phyloP scores from a whole-genome alignment of 345 rosid genomes.

The Hypericum androsaemum region DNA sequence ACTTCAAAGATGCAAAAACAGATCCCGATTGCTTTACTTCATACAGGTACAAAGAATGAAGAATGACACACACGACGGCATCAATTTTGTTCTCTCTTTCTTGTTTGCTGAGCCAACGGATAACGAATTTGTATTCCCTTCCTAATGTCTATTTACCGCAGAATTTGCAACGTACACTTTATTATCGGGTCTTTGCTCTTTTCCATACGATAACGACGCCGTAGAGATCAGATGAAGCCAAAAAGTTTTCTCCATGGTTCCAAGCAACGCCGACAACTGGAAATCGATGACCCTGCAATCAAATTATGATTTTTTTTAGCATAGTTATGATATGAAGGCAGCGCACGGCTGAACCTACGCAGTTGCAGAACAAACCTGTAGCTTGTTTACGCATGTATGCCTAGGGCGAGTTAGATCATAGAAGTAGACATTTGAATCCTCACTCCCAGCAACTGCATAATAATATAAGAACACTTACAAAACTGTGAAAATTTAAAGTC shows the following conservation, averaged over 20 bases:
- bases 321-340: neutral
- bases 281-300: slow-evolving; percentile 80
- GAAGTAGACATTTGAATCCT: slow-evolving; percentile 89
- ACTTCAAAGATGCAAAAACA: too few relatives aligned
- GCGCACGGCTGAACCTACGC: neutral
- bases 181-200: slow-evolving; percentile 60
- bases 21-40: too few relatives aligned
- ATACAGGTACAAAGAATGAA: too few relatives aligned
- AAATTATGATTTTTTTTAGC: slow-evolving; percentile 1
- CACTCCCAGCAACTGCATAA: slow-evolving; percentile 73
- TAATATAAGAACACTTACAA: slow-evolving; percentile 2
- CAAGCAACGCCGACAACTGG: slow-evolving; percentile 79
- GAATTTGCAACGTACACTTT: neutral
- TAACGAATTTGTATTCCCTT: too few relatives aligned
- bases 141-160: too few relatives aligned
- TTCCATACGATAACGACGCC: slow-evolving; percentile 97
- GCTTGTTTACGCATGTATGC: slow-evolving; percentile 88
- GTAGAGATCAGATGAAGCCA: slow-evolving; percentile 89
- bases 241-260: slow-evolving; percentile 93
- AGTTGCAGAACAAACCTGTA: slow-evolving; percentile 49
- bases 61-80: too few relatives aligned
- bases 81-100: too few relatives aligned
- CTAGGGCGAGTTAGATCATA: slow-evolving; percentile 81
- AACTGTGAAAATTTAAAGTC: too few relatives aligned
- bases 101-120: too few relatives aligned